These are phyloP conservation scores for Tetraselmis striata DNA, from an alignment of 139 green algal species.

Conservation along the genomic window DNA sequence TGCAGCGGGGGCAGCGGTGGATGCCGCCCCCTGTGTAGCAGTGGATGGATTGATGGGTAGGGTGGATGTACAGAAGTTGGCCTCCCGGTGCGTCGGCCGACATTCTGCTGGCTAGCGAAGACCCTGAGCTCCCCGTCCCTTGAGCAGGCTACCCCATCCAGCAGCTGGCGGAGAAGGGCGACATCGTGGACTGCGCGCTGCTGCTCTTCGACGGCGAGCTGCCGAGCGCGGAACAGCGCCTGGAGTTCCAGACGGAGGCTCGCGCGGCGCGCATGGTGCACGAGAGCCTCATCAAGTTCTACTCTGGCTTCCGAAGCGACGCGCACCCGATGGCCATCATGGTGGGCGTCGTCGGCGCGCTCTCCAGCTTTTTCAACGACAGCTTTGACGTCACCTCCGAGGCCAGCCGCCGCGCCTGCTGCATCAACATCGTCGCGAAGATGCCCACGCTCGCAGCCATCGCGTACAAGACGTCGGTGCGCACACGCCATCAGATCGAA, in stretches of 20 bases:
- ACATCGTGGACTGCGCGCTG: conserved; percentile 53
- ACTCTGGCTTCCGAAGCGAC: conserved; percentile 56
- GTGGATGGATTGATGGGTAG: too few species aligned
- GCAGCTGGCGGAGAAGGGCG: conserved; percentile 44
- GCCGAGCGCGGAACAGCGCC: conserved; percentile 35
- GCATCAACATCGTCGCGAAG: conserved; percentile 54
- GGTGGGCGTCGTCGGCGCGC: conserved; percentile 53
- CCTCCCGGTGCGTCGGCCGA: too few species aligned
- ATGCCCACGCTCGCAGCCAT: conserved; percentile 65
- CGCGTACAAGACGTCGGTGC: conserved; percentile 51
- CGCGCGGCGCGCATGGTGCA: conserved; percentile 53
- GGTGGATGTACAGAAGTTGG: too few species aligned
- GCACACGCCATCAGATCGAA: background rate
- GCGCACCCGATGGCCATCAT: conserved; percentile 72
- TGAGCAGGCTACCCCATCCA: conserved; percentile 48
- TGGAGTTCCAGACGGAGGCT: conserved; percentile 33
- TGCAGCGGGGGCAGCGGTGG: too few species aligned
- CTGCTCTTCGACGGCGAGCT: conserved; percentile 67
- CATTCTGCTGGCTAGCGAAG: too few species aligned
- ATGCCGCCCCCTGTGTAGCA: too few species aligned
- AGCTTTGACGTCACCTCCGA: conserved; percentile 18
- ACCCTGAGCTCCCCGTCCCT: too few species aligned
- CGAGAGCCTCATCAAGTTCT: conserved; percentile 50
- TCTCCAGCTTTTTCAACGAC: conserved; percentile 58
- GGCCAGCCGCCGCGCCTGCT: conserved; percentile 23